Base-by-base conservation (phyloP, 129 eudicot genomes). In the Chrysanthemum seticuspe region DNA sequence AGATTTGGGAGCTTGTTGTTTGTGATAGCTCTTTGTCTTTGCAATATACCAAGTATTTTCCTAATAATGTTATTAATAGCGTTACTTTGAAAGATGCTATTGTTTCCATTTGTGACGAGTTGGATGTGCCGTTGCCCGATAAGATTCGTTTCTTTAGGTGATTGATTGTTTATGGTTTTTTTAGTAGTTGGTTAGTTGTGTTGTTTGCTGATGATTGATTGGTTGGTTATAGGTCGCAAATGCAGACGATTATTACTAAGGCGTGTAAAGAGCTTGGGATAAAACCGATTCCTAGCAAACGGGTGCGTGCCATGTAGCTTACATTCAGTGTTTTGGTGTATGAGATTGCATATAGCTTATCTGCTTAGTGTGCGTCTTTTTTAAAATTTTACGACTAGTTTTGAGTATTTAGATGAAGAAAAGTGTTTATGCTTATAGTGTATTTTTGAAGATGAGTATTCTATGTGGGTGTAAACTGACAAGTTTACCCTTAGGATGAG, bases 1-100 rank as follows among this genome's bases (percentile, higher is more conserved):
- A 90, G 87, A 78, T 88, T 5, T 90, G 98, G 98, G 98, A 94
- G 83, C 97, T 94, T 82, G 91, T 94, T 2, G 98, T 88, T 68
- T 94, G 98, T 72, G 98, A 94, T 83, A 71, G 71, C 12, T 84
- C 98, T 4, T 80, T 94, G 29, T 90, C 98, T 11, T 96, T 94
- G 75, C 98, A 94, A 76, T 88, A 87, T 62, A 94, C 97, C 0
- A 94, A 94, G 84, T 94, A 86, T 62, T 94, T 94, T 62, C 98
- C 98, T 10, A 94, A 90, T 36, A 94, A 94, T 84, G 96, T 94
- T 52, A 94, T 94, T 66, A 94, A 94, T 49, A 94, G 98, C 80
- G 79, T 94, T 21, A 90, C 98, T 58, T 70, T 94, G 50, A 94
- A 90, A 85, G 86, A 87, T 68, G 97, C 98, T 3, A 79, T 94